Percentiles rank a stretch among this genome's conserved stretches.
Evolutionary conservation across 208 protist genomes (phyloP).

Genomic region (Cochliopodium minus): DNA sequence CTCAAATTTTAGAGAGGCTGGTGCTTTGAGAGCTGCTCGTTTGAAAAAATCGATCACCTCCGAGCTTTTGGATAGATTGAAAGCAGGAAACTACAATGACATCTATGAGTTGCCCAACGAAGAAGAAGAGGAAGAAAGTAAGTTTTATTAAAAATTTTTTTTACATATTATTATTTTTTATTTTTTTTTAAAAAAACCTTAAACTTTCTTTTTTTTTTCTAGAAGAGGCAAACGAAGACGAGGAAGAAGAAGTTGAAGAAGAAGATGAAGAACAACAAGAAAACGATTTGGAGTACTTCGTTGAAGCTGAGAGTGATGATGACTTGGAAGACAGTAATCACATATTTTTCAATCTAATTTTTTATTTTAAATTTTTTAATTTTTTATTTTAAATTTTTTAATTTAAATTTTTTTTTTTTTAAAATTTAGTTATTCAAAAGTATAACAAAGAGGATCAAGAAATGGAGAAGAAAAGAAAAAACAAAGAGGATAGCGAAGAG

Average conservation of each 20-base stretch:
- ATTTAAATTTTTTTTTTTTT: too few relatives aligned
- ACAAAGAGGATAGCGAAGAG: too few relatives aligned
- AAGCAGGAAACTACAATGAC: constrained; percentile 35
- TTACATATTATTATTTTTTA: too few relatives aligned
- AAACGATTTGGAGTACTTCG: neutral
- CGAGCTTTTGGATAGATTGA: constrained; percentile 83
- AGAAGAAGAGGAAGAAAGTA: neutral
- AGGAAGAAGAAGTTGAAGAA: neutral
- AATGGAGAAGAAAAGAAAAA: too few relatives aligned
- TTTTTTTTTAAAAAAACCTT: too few relatives aligned
- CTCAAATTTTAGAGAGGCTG: constrained; percentile 74
- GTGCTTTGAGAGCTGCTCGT: constrained; percentile 82
- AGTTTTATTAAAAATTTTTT: neutral
- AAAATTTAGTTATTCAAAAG: too few relatives aligned
- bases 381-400: too few relatives aligned
- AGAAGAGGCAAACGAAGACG: neutral
- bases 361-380: too few relatives aligned
- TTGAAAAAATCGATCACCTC: constrained; percentile 87
- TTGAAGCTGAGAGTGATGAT: neutral
- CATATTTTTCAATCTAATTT: too few relatives aligned
- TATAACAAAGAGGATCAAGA: too few relatives aligned
- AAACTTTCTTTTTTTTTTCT: too few relatives aligned
- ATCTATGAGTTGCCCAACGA: neutral
- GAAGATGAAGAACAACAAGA: neutral
- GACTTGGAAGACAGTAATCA: neutral